Percentiles rank a stretch among this genome's conserved stretches.
These are phyloP conservation scores for Actinomortierella ambigua DNA, from an alignment of 371 early-diverging fungal species.

Conservation along the genomic window DNA sequence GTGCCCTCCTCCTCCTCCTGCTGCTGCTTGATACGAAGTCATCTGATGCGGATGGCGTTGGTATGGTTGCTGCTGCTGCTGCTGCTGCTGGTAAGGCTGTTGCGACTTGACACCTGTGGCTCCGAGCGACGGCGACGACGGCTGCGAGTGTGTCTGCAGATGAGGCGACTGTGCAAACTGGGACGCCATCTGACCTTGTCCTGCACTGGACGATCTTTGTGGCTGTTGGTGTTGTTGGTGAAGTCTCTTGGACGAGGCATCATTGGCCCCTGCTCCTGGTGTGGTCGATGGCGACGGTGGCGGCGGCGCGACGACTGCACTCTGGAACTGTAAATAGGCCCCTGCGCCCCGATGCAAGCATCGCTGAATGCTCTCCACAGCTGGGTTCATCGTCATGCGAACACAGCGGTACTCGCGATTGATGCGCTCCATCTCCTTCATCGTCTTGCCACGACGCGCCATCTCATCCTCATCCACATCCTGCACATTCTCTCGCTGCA, in stretches of 20 bases:
- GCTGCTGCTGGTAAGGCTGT: conserved; percentile 12
- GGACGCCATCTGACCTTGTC: too few relatives aligned
- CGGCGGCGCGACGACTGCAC: too few relatives aligned
- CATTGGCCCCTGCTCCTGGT: too few relatives aligned
- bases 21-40: conserved; percentile 1
- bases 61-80: conserved; percentile 8
- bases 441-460: conserved; percentile 28
- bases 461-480: conserved; percentile 45
- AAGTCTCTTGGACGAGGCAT: too few relatives aligned
- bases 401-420: conserved; percentile 43
- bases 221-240: too few relatives aligned
- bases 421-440: conserved; percentile 42
- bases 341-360: conserved; percentile 27
- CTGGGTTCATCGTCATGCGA: conserved; percentile 27
- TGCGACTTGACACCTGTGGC: too few relatives aligned
- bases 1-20: conserved; percentile 1
- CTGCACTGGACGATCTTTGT: too few relatives aligned
- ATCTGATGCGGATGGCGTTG: conserved; percentile 11
- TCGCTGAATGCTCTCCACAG: conserved; percentile 30
- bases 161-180: too few relatives aligned
- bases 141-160: too few relatives aligned
- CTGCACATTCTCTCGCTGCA: conserved; percentile 39
- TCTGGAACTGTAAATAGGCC: conserved; percentile 30
- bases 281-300: too few relatives aligned
- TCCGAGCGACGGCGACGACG: too few relatives aligned